Base-by-base conservation (phyloP, 805 yeast genomes). In the Nakazawaea wyomingensis region DNA sequence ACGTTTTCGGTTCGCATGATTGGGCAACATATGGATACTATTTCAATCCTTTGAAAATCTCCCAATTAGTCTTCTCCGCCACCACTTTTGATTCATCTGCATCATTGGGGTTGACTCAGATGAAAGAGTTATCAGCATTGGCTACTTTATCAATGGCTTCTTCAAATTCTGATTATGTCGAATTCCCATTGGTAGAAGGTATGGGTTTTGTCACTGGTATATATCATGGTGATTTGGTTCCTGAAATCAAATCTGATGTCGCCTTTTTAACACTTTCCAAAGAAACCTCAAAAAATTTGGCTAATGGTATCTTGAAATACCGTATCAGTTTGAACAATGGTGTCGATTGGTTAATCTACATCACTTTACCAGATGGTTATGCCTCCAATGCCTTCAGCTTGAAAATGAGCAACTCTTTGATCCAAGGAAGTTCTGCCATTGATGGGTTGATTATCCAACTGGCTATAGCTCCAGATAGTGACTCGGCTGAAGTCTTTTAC, bases 171-270 rank as follows among this genome's bases (percentile, higher is more conserved):
- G 61, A 72, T 37, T 60, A 59, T 36, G 61, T 82, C 13, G 66
- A 68, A 26, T 48, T 75, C 37, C 78, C 80, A 3, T 49, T 80
- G 34, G 80, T 76, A 13, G 75, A 73, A 54, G 85, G 85, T 45
- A 73, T 76, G 78, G 85, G 83, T 16, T 68, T 76, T 48, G 66
- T 67, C 5, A 69, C 80, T 4, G 78, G 73, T 22, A 55, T 76
- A 21, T 76, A 74, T 49, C 60, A 72, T 51, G 79, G 79, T 10
- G 51, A 56, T 41, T 60, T 77, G 50, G 64, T 71, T 22, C 74
- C 80, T 14, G 51, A 59, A 17, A 51, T 79, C 22, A 65, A 64
- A 48, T 65, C 79, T 2, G 66, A 66, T 45, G 61, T 72, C 34
- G 82, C 80, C 4, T 55, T 78, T 44, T 40, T 52, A 17, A 48